Base-by-base conservation (phyloP, 805 yeast species). In the Candida gorgasii region DNA sequence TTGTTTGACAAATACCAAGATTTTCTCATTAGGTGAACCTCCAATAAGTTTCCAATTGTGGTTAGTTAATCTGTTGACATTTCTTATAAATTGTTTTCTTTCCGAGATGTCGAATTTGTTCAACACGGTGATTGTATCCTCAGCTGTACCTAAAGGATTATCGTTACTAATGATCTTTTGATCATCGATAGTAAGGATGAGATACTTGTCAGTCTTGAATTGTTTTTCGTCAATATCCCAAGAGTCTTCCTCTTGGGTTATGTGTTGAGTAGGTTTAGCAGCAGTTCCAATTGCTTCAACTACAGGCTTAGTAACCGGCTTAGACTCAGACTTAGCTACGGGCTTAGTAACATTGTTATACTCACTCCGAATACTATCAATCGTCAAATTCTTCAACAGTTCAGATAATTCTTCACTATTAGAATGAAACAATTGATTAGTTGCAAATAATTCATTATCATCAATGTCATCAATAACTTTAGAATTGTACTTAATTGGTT, bases 31-130 rank as follows among this genome's bases (percentile, higher is more conserved):
- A 11, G 42, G n/a, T 18, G 36, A 12, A 19, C 78, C 72, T 3
- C 81, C 86, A 24, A 79, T 62, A n/a, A 82, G 64, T 42, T 61
- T 67, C 85, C 84, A 83, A 9, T 69, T 69, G 16, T 59, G 55
- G 17, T 56, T 60, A 41, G 78, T 76, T 32, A 80, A 61, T 45
- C 59, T 67, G 36, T 64, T 67, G 7, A 81, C 59, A 6, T 52
- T 45, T 14, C 62, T 61, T 36, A 68, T 55, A 20, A 65, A 63
- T 12, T 48, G 38, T 17, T 61, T 65, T 32, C 73, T 62, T 9
- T 70, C 67, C 1, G 44, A 28, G 24, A 71, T 67, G 5, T 54
- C 43, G 35, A 79, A 55, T 9, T 58, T 60, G 18, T 61, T 60
- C 36, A 76, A 62, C 19, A 74, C 57, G 4, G 65, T 53, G 30